Evolutionary conservation across 805 yeast species (phyloP).

Genomic region (Metschnikowia peoriensis): DNA sequence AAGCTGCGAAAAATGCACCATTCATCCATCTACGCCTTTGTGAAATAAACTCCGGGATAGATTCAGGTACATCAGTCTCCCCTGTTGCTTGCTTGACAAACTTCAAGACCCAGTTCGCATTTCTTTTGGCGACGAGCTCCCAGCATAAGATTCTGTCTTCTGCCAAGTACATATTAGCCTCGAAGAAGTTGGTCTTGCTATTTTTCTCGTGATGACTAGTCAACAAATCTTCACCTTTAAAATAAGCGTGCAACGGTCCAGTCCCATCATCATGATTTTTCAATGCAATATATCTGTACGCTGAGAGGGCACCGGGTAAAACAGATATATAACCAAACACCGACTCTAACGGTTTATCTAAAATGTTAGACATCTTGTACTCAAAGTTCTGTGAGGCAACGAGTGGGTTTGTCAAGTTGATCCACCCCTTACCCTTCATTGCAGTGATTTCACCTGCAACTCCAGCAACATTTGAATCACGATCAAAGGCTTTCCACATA

Average conservation of each 20-base stretch:
- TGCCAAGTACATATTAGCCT: conserved; percentile 60
- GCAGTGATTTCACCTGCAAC: conserved; percentile 98
- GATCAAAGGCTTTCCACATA: conserved; percentile 96
- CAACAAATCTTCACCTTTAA: conserved; percentile 73
- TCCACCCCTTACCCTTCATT: conserved; percentile 88
- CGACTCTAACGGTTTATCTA: conserved; percentile 93
- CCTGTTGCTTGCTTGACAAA: conserved; percentile 32
- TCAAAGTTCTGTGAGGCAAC: conserved; percentile 97
- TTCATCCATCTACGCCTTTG: conserved; percentile 32
- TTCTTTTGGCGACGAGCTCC: conserved; percentile 28
- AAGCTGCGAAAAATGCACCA: conserved; percentile 31
- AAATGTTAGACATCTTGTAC: conserved; percentile 93
- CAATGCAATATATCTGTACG: conserved; percentile 86
- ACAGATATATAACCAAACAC: conserved; percentile 91
- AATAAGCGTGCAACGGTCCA: conserved; percentile 86
- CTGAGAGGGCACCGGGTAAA: conserved; percentile 93
- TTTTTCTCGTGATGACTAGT: conserved; percentile 28
- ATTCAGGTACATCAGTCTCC: conserved; percentile 30
- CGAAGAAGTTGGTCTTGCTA: conserved; percentile 72
- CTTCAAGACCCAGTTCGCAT: conserved; percentile 29
- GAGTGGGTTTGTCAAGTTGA: conserved; percentile 78
- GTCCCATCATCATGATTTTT: conserved; percentile 84
- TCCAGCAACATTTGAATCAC: conserved; percentile 96
- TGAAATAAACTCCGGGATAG: conserved; percentile 26
- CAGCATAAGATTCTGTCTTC: conserved; percentile 31